Conservation (phyloP, 306 rosid genomes). For the Rosa rugosa region DNA sequence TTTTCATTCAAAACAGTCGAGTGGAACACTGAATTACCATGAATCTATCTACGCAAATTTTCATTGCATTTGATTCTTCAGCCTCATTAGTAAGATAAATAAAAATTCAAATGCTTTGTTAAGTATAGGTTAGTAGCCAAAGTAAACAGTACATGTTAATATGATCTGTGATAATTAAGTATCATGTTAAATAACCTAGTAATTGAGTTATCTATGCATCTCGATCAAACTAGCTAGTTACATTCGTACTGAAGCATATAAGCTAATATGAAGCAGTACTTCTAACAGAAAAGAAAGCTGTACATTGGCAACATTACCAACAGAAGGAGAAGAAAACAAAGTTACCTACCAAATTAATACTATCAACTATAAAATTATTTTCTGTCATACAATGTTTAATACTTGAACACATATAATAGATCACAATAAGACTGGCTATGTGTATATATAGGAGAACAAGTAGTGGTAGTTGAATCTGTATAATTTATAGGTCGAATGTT, state of each 20-base stretch:
- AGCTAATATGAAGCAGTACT: neutral
- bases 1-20: neutral
- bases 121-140: neutral
- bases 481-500: conserved; percentile 39
- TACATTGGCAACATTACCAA: neutral
- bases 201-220: neutral
- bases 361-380: neutral
- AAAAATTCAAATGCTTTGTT: too few species aligned
- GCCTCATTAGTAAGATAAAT: neutral
- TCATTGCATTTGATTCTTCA: neutral
- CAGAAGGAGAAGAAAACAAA: neutral
- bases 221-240: neutral
- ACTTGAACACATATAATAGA: neutral
- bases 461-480: neutral
- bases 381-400: neutral
- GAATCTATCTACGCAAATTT: too few species aligned
- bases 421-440: neutral
- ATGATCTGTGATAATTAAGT: neutral
- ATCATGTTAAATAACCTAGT: neutral
- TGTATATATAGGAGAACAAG: neutral
- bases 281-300: neutral
- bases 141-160: neutral
- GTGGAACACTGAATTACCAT: neutral
- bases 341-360: neutral
- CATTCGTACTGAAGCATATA: neutral